These are phyloP conservation scores for Candida sakaeoensis DNA, from an alignment of 805 yeast species.

Conservation along the genomic window DNA sequence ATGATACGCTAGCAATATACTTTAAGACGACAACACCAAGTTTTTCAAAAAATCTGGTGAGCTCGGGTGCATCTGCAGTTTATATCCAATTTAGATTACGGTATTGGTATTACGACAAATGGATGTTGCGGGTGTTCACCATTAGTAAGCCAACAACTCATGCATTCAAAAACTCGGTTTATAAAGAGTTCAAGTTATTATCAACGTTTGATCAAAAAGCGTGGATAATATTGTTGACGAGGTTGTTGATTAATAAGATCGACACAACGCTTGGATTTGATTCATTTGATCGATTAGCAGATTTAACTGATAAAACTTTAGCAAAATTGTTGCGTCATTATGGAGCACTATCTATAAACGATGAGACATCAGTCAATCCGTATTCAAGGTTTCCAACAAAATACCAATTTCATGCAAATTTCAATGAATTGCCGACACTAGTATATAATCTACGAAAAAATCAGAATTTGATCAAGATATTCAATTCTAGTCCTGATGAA, in stretches of 20 bases:
- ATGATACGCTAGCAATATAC: constrained; percentile 25
- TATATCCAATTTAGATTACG: constrained; percentile 30
- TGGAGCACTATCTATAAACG: constrained; percentile 21
- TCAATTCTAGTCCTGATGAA: constrained; percentile 45
- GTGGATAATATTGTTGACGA: constrained; percentile 27
- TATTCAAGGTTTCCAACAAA: constrained; percentile 13
- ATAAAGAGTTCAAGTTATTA: constrained; percentile 24
- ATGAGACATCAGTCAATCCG: constrained; percentile 18
- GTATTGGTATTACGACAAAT: constrained; percentile 23
- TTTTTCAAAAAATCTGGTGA: constrained; percentile 16
- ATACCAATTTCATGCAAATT: constrained; percentile 24
- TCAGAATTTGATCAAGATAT: constrained; percentile 32
- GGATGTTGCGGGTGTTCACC: constrained; percentile 31
- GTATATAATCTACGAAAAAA: constrained; percentile 33
- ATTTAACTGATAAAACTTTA: constrained; percentile 23
- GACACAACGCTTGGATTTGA: constrained; percentile 34
- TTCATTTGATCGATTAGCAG: constrained; percentile 23
- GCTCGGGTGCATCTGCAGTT: constrained; percentile 18
- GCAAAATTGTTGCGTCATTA: constrained; percentile 24
- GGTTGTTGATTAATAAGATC: constrained; percentile 31
- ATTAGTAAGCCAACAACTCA: constrained; percentile 26
- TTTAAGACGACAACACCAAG: constrained; percentile 31
- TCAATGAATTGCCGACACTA: constrained; percentile 25
- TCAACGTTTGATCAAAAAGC: constrained; percentile 30
- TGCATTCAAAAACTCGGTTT: constrained; percentile 16